Evolutionary conservation across 23 red algal species (phyloP).

Genomic region (Gracilaria caudata): DNA sequence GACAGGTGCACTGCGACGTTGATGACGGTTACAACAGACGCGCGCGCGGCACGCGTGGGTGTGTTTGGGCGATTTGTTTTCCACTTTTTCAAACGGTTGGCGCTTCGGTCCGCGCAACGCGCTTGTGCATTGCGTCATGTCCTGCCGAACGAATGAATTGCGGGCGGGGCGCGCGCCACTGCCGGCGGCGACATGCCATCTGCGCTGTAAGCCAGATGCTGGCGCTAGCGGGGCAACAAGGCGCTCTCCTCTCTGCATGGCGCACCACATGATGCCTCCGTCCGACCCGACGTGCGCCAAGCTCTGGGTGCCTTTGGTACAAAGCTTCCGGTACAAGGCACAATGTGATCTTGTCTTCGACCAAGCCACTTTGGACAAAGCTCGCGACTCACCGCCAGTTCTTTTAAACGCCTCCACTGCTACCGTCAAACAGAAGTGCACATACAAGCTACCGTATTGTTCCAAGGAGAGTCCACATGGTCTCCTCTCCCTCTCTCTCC

Average conservation of each 20-base stretch:
- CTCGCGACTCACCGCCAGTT: not conserved
- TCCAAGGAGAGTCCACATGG: too few relatives aligned
- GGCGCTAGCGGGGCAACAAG: not conserved
- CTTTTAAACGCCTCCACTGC: not conserved
- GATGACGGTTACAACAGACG: conserved; percentile 19
- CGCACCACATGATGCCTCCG: too few relatives aligned
- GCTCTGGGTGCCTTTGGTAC: too few relatives aligned
- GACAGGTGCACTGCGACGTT: not conserved
- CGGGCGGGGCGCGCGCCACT: not conserved
- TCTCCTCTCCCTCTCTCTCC: too few relatives aligned
- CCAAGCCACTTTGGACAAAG: not conserved
- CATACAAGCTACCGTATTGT: not conserved
- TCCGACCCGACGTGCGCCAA: too few relatives aligned
- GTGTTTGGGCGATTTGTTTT: not conserved
- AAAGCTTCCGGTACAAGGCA: too few relatives aligned
- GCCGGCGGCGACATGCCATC: not conserved
- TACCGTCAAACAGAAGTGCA: not conserved
- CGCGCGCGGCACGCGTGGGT: not conserved
- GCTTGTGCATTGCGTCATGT: not conserved
- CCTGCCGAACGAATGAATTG: not conserved
- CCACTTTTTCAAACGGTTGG: not conserved
- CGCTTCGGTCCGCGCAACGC: not conserved
- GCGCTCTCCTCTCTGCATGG: too few relatives aligned
- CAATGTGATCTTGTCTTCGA: not conserved
- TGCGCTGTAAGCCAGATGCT: not conserved